Evolutionary conservation across 192 early-diverging fungal genomes (phyloP), one percentile per base, ranked within the genome.

Genomic region (Gigaspora rosea): DNA sequence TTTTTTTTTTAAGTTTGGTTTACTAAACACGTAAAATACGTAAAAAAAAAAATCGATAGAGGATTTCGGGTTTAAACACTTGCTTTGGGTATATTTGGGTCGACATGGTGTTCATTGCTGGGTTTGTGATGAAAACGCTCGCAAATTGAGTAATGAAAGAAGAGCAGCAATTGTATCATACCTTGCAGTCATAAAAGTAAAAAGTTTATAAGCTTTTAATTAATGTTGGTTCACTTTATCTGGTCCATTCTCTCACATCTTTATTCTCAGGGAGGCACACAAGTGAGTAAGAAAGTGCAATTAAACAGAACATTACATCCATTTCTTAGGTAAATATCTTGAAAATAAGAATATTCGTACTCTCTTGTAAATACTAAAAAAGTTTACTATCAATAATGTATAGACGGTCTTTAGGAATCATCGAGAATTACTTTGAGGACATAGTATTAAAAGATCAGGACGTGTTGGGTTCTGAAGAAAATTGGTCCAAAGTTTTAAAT

Each of bases 81-180:
- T 96, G 10, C 82, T 99, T 57, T 99, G 97, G 97, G 95, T 96
- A 5, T 99, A 96, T 74, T 93, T 90, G 75, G 97, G 97, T 71
- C 92, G 97, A 69, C 94, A 96, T 82, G 97, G 97, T 78, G 94
- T 98, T 51, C 97, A 99, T 89, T 97, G 96, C 86, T 99, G 97
- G 97, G 92, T 99, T 22, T 93, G 91, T 66, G 97, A 99, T 80
- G 92, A 95, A 69, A 83, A 90, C 13, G 97, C 97, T 6, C 88
- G 94, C 9, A 81, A 87, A 73, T 79, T 99, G 75, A 89, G 87
- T 65, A 90, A 93, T 64, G 89, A 93, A 10, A 88, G 87, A n/a
- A 84, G 97, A 63, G 88, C 89, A 48, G 92, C 95, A 0, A 92
- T 99, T 56, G 92, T 95, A 1, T 81, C 88, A 12, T 99, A 95